These are phyloP conservation scores for Diplosphaera chodatii DNA, from an alignment of 139 green algal species.

Conservation along the genomic window DNA sequence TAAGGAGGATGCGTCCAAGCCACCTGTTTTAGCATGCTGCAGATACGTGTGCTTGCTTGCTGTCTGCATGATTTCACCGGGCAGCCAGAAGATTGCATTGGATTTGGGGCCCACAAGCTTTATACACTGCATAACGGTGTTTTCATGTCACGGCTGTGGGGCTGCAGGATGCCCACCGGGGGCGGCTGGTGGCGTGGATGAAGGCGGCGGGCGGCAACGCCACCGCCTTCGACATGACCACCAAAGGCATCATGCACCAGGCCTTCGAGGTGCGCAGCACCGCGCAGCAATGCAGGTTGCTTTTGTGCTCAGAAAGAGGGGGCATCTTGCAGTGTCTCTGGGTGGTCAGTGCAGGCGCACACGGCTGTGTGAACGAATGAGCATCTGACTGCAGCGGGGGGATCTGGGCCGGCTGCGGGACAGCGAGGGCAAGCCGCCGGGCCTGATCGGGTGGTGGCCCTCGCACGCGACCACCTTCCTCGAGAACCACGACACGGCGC, in stretches of 20 bases:
- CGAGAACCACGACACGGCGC: constrained; percentile 72
- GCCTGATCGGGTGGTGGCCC: constrained; percentile 77
- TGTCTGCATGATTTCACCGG: too few relatives aligned
- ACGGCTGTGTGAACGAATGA: too few relatives aligned
- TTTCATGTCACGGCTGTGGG: constrained; percentile 42
- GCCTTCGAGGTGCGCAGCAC: constrained; percentile 48
- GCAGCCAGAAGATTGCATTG: too few relatives aligned
- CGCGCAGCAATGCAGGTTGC: too few relatives aligned
- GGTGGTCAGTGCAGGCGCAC: too few relatives aligned
- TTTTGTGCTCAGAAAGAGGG: too few relatives aligned
- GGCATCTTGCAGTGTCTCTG: too few relatives aligned
- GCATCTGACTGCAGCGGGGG: constrained; percentile 51
- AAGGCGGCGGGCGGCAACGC: constrained; percentile 65
- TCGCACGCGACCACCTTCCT: constrained; percentile 12
- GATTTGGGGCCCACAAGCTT: too few relatives aligned
- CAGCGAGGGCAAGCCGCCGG: constrained; percentile 40
- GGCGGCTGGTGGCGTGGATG: constrained; percentile 78
- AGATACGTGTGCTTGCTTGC: too few relatives aligned
- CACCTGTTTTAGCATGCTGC: too few relatives aligned
- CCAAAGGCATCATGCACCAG: constrained; percentile 81
- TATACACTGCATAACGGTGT: too few relatives aligned
- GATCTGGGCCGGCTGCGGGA: constrained; percentile 86
- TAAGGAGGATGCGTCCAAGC: too few relatives aligned
- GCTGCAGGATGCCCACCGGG: constrained; percentile 70
- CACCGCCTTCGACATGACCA: constrained; percentile 88